Base-by-base conservation (phyloP, 768 basidiomycete genomes). In the Auriculariales sp. region DNA sequence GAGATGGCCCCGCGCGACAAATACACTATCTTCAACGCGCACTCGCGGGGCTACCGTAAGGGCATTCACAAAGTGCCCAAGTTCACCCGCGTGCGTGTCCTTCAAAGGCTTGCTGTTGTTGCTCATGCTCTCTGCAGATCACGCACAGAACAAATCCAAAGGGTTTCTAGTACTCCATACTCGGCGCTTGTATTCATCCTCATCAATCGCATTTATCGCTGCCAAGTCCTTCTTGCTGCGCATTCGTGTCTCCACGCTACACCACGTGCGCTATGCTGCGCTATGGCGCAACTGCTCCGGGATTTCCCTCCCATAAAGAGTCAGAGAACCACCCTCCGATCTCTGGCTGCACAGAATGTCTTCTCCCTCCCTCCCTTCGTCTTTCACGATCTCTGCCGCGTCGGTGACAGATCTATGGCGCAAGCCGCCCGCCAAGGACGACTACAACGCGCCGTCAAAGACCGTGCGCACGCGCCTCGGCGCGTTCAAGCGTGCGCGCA, bases 1-100 rank as follows among this genome's bases (percentile, higher is more conserved):
- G 90, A 95, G 66, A 98, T 98, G 95, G 73, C 68, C 10, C 69
- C 94, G 1, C 78, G 73, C 58, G 94, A 98, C 70, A 99, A 99
- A 65, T 99, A 98, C 68, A 95, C 93, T 3, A 78, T 85, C 17
- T 98, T 92, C 66, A 78, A 75, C 32, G 70, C 76, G 3, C 78
- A 75, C 33, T 68, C 69, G 1, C 71, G 64, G 51, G 84, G 87
- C 4, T 99, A 94, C 65, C 71, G 94, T 36, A 97, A 97, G 59
- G 86, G 89, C 24, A 90, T 95, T 46, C 93, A 98, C 68, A 93
- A 93, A 60, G 86, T 94, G 25, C 93, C 93, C n/a, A 94, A 95
- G 61, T 97, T 83, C 79, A 95, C 93, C 46, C 74, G 89, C 65
- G 92, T 93, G 56, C 52, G 83, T 68, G 25, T 28, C n/a, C 3